Base-by-base conservation (phyloP, 2,329 filamentous ascomycete genomes). In the Paramyrothecium sp. region DNA sequence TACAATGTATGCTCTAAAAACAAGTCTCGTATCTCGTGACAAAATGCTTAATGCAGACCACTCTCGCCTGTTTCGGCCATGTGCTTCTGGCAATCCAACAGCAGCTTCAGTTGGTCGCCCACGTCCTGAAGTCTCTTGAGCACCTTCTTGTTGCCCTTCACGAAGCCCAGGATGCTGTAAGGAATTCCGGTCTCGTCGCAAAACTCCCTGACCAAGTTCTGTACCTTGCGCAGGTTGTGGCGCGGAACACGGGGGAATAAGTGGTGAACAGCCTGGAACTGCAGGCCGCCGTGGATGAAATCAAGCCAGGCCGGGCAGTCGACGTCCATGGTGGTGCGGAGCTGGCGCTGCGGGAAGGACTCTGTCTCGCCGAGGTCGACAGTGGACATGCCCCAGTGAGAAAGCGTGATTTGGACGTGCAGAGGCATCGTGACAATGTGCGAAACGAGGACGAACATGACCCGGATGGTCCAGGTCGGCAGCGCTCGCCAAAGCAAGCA, bases 251-350 rank as follows among this genome's bases (percentile, higher is more conserved):
- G 79, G 3, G 88, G 88, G 65, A 87, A 90, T 12, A 90, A 71
- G 63, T 91, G 88, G 70, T 91, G 88, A 2, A 90, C 81, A 7
- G 83, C 87, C 71, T 90, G 88, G 73, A 90, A 91, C 72, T 90
- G 88, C 26, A 91, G 76, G 1, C 88, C 88, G 52, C 88, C 88
- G 69, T 91, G 88, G 67, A 89, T 79, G 63, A 86, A 90, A 69
- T 91, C 88, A 23, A 91, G 74, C 88, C 88, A 91, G 22, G 79
- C 75, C 0, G 88, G 88, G 71, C 88, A 90, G 64, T 89, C 86
- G 51, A 91, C 84, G 65, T 91, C 88, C 87, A 90, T 89, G 23
- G 87, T 90, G 3, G 88, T 90, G 49, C 88, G 81, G 41, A 90
- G 75, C 79, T 89, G 87, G 65, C 85, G 85, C 73, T 89, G 86